phyloP scores from a whole-genome alignment of 192 early-diverging fungal genomes.

The Entophlyctis luteolus region DNA sequence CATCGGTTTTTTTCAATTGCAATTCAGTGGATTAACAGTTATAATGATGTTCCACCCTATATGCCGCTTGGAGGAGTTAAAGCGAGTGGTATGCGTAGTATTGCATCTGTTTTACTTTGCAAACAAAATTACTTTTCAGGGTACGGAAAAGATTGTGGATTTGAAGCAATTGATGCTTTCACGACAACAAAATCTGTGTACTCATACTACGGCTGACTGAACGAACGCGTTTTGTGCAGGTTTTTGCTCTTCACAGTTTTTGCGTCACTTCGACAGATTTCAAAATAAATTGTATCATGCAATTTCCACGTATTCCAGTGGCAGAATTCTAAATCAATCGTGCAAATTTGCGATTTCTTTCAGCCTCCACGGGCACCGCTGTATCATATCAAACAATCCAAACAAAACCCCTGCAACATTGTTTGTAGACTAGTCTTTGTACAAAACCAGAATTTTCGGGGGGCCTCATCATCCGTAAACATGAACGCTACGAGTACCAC shows the following conservation, averaged over 20 bases:
- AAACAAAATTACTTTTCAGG: background rate
- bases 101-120: background rate
- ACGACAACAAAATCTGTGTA: constrained; percentile 24
- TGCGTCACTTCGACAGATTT: too few relatives aligned
- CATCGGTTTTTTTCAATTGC: background rate
- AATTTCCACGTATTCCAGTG: too few relatives aligned
- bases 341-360: too few relatives aligned
- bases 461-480: too few relatives aligned
- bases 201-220: background rate
- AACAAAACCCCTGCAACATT: too few relatives aligned
- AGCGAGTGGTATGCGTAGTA: background rate
- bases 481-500: too few relatives aligned
- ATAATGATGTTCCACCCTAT: constrained; percentile 51
- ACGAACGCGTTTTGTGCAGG: background rate
- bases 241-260: background rate
- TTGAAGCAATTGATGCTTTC: constrained; percentile 25
- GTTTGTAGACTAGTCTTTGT: too few relatives aligned
- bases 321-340: too few relatives aligned
- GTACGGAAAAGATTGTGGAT: constrained; percentile 40
- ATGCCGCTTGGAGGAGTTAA: constrained; percentile 61
- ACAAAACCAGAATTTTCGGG: too few relatives aligned
- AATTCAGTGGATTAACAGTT: constrained; percentile 56
- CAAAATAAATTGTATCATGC: too few relatives aligned
- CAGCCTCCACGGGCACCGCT: too few relatives aligned
- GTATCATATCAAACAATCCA: too few relatives aligned